Evolutionary conservation across 345 rosid genomes (phyloP).

Genomic region (Litchi chinensis): DNA sequence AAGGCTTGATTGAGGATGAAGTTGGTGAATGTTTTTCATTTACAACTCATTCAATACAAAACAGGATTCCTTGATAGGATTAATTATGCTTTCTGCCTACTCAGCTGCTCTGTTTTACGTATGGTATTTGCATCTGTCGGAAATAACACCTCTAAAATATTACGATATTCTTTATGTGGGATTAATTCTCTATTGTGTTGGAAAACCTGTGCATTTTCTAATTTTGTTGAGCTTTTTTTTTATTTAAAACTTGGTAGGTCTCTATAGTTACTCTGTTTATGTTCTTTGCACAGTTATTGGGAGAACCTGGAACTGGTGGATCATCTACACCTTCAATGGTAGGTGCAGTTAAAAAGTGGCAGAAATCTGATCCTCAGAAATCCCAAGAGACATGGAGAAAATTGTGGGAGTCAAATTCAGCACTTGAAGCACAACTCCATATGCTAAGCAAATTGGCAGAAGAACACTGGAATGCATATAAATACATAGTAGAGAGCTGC

Average conservation of each 20-base stretch:
- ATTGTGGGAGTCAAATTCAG: slow-evolving; percentile 74
- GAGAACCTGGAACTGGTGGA: slow-evolving; percentile 98
- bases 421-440: slow-evolving; percentile 67
- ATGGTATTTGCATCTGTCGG: neutral
- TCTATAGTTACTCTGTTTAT: slow-evolving; percentile 19
- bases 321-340: slow-evolving; percentile 99
- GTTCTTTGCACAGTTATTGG: slow-evolving; percentile 60
- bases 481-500: slow-evolving; percentile 58
- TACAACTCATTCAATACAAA: neutral
- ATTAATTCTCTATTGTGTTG: neutral
- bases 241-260: slow-evolving; percentile 10
- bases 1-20: neutral
- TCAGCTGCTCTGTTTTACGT: neutral
- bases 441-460: slow-evolving; percentile 70
- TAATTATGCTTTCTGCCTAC: neutral
- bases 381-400: slow-evolving; percentile 79
- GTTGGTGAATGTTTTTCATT: neutral
- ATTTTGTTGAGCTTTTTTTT: neutral
- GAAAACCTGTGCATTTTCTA: neutral
- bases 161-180: neutral
- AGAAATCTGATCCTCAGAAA: slow-evolving; percentile 77
- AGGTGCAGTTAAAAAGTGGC: slow-evolving; percentile 97
- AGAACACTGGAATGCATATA: slow-evolving; percentile 71
- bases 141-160: neutral
- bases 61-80: neutral